Evolutionary conservation across 164 flowering plant genomes (phyloP).

Genomic region (Chloranthus sessilifolius): DNA sequence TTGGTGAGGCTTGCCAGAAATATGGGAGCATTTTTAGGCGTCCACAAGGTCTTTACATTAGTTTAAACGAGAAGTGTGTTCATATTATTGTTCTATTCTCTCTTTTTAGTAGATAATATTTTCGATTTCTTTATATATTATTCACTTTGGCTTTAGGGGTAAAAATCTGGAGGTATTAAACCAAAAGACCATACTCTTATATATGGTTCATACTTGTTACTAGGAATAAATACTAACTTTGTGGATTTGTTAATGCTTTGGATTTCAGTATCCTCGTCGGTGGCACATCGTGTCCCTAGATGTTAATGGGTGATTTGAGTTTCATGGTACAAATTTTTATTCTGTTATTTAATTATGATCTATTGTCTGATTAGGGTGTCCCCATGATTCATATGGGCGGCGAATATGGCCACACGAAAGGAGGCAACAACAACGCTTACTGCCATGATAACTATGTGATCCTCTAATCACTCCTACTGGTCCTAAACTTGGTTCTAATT

Average conservation of each 20-base stretch:
- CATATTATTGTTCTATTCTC: too few relatives aligned
- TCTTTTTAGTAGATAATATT: too few relatives aligned
- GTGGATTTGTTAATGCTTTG: too few relatives aligned
- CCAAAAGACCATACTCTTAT: too few relatives aligned
- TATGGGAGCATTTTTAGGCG: conserved; percentile 76
- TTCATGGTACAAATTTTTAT: not conserved
- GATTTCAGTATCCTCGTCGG: too few relatives aligned
- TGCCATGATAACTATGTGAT: conserved; percentile 88
- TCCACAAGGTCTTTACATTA: conserved; percentile 83
- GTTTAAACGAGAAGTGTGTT: conserved; percentile 70
- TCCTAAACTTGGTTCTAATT: not conserved
- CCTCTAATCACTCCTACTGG: conserved; percentile 10
- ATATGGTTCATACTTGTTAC: too few relatives aligned
- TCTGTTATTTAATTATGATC: conserved; percentile 8
- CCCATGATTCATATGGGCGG: conserved; percentile 97
- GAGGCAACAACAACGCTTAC: conserved; percentile 96
- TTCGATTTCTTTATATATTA: too few relatives aligned
- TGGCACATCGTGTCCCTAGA: too few relatives aligned
- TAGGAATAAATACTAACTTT: too few relatives aligned
- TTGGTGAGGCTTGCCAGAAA: conserved; percentile 91
- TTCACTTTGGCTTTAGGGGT: too few relatives aligned
- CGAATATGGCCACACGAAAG: conserved; percentile 95
- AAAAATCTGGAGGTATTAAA: too few relatives aligned
- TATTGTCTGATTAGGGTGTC: conserved; percentile 58
- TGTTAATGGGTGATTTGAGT: too few relatives aligned